Evolutionary conservation across 1,284 basidiomycete species (phyloP), one percentile per base, ranked within the genome.

Genomic region (Hypsizygus ulmarius): DNA sequence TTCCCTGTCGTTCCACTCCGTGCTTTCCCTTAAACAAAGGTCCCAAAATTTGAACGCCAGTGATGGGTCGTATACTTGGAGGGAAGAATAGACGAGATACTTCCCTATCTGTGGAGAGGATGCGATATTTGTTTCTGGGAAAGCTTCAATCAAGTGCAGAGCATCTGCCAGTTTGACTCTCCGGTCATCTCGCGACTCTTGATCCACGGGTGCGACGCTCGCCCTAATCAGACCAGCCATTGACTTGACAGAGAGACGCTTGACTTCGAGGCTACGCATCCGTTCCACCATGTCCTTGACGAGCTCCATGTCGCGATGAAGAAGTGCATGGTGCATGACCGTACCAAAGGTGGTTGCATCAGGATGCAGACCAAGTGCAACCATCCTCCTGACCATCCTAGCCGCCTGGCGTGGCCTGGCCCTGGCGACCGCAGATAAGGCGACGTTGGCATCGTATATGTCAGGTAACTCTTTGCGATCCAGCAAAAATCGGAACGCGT

Each of bases 31-130:
- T 16, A 85, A 37, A 43, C 83, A 61, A 43, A 65, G 56, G 43
- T 63, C 57, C 84, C 85, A 87, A 61, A 85, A 85, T 38, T 64
- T 60, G 65, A 72, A 84, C 3, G 82, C 85, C 65, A 78, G 62
- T 50, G 54, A 54, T 0, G 78, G 71, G 32, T 81, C 72, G 14
- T 70, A 63, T 28, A 72, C 69, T 29, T 67, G 65, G 49, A 87
- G 60, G 21, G 80, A 74, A 14, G 71, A 70, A n/a, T 57, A 58
- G 25, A 82, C 71, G 52, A 82, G 77, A 55, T 70, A 70, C 54
- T 72, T 74, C 11, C 77, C 82, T 33, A 71, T 66, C 25, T 64
- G 61, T 16, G 72, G 64, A 27, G 79, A 70, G 38, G 69, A 64
- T 27, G 73, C 56, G 18, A 68, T 57, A 14, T 64, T 65, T 48